Evolutionary conservation across 768 basidiomycete species (phyloP), one percentile per base, ranked within the genome.

Genomic region (Floccularia luteovirens): DNA sequence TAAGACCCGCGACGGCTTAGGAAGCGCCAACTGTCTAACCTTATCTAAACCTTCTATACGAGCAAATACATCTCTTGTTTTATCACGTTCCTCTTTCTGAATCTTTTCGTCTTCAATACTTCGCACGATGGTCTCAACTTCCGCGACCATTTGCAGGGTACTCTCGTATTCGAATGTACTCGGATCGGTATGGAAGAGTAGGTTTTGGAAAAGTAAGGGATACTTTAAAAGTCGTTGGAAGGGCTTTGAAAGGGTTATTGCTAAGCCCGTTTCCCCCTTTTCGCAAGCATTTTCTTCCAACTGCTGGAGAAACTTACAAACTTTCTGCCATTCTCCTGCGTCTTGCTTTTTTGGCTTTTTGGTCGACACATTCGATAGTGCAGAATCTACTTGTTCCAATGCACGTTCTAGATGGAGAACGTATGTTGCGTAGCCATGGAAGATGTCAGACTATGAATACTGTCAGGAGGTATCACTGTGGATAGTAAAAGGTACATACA

Each of bases 51-150:
- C 94, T 43, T 99, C 96, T 22, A 99, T 97, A 5, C 96, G 80
- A 3, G 93, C 96, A 49, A 96, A 88, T 2, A 90, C 84, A 58
- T 99, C 94, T 11, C 94, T 72, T 2, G 93, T 96, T 67, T 85
- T 87, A 62, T 96, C 90, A 23, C 94, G 79, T 57, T 94, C 91
- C 56, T 98, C 94, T 60, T 90, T 90, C 57, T 88, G 85, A 41
- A 91, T 87, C 69, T 98, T 98, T 67, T 99, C 92, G 52, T 97
- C 94, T 59, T 99, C 94, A 41, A 99, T 97, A 45, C 87, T 89
- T 32, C 94, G 75, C 35, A 99, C 94, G 51, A 98, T 94, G 14
- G 75, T 81, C 63, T 99, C 96, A 5, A 99, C 89, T 59, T 98
- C 92, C 14, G 91, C 90, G 1, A 97, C 92, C 89, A 98, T 94